A percentile compares a stretch with the other conserved stretches of the same genome.
phyloP scores from a whole-genome alignment of 371 early-diverging fungal species.

The Lichtheimia ramosa region DNA sequence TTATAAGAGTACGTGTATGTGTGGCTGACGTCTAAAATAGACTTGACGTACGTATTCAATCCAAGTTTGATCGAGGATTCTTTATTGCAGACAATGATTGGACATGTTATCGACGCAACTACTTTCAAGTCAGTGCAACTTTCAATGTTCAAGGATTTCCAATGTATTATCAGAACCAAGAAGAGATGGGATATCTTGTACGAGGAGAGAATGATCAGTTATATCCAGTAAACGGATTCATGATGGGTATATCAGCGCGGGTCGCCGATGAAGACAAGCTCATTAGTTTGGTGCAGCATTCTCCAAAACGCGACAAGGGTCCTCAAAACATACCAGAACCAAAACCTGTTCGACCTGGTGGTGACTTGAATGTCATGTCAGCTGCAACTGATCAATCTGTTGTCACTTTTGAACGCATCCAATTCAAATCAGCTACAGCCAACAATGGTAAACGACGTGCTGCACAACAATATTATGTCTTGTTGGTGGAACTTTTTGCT shows the following conservation, averaged over 20 bases:
- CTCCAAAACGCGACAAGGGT: slow-evolving; percentile 92
- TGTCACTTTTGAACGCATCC: slow-evolving; percentile 86
- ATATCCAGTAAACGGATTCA: slow-evolving; percentile 51
- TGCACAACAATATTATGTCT: slow-evolving; percentile 86
- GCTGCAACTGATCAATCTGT: slow-evolving; percentile 46
- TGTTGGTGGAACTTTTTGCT: slow-evolving; percentile 69
- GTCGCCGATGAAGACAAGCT: slow-evolving; percentile 60
- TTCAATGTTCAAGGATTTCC: slow-evolving; percentile 59
- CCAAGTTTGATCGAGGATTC: slow-evolving; percentile 80
- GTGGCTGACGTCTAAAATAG: not conserved
- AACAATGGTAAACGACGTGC: slow-evolving; percentile 87
- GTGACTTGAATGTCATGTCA: slow-evolving; percentile 29
- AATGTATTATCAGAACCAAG: slow-evolving; percentile 22
- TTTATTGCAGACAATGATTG: slow-evolving; percentile 81
- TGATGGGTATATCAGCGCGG: slow-evolving; percentile 66
- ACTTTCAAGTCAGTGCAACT: slow-evolving; percentile 85
- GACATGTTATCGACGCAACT: slow-evolving; percentile 96
- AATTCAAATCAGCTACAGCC: slow-evolving; percentile 92
- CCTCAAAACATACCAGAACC: slow-evolving; percentile 77
- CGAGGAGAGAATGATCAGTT: slow-evolving; percentile 28
- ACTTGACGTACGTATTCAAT: slow-evolving; percentile 46
- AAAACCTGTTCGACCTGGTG: slow-evolving; percentile 58
- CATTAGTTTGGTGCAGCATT: slow-evolving; percentile 84
- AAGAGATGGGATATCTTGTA: slow-evolving; percentile 28
- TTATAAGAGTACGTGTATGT: no score